These are phyloP conservation scores for Ascochyta lentis DNA, from an alignment of 2,329 filamentous ascomycete species.

Conservation along the genomic window DNA sequence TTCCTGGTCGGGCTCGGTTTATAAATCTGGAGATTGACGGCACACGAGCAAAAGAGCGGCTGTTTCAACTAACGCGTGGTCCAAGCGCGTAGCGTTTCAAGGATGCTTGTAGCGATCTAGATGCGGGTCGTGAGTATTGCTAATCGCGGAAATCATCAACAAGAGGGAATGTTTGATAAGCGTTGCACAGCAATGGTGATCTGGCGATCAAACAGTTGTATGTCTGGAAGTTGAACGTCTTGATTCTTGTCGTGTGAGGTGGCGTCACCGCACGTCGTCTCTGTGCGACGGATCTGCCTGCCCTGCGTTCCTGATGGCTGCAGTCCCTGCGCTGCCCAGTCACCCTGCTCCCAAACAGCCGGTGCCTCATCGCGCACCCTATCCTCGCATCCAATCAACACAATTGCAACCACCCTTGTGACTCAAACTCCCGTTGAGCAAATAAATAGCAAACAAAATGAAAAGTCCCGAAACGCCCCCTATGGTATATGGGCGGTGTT, in stretches of 20 bases:
- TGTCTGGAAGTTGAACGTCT: constrained; percentile 16
- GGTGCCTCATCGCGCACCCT: constrained; percentile 14
- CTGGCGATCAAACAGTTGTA: constrained; percentile 4
- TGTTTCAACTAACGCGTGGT: constrained; percentile 18
- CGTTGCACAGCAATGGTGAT: constrained; percentile 11
- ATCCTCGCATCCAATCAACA: constrained; percentile 10
- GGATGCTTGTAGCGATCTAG: constrained; percentile 17
- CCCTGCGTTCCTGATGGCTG: constrained; percentile 19
- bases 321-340: constrained; percentile 16
- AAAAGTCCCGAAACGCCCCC: constrained; percentile 17
- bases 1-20: constrained; percentile 1
- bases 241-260: constrained; percentile 17
- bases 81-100: constrained; percentile 13
- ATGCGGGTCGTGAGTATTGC: constrained; percentile 12
- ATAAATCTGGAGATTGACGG: constrained; percentile 13
- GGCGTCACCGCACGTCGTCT: constrained; percentile 9
- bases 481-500: constrained; percentile 21
- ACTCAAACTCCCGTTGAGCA: constrained; percentile 13
- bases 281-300: constrained; percentile 16
- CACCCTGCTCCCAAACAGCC: constrained; percentile 18
- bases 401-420: constrained; percentile 10
- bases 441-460: constrained; percentile 12
- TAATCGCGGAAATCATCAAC: constrained; percentile 1
- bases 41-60: constrained; percentile 16
- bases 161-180: neutral